Base-by-base conservation (phyloP, 2,329 filamentous ascomycete species). In the Fusarium sp. region DNA sequence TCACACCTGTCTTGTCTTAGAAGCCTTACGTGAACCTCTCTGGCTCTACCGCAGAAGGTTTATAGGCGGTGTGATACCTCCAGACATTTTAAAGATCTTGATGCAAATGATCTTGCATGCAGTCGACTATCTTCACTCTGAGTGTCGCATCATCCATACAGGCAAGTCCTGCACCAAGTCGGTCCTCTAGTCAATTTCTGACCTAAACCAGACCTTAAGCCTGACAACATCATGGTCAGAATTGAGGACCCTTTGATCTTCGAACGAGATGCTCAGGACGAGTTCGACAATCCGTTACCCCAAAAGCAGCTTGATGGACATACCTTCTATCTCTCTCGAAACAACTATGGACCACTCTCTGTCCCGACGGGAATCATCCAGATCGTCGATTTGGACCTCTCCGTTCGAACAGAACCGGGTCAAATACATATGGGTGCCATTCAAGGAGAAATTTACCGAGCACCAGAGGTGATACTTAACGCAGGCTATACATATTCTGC, bases 51-150 rank as follows among this genome's bases (percentile, higher is more conserved):
- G 60, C 13, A 53, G 21, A 26, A 71, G 73, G 39, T 75, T 59
- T 41, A 28, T 67, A 5, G 71, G 31, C 13, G 42, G 47, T 8
- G 63, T 74, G 2, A 72, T 74, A 35, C 71, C 71, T 6, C 42
- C 62, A 5, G 64, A 66, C 44, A 43, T 71, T 8, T 43, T 72
- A 4, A 74, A 75, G 42, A 53, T 74, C 38, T 33, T 75, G 12
- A 11, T 75, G 16, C 73, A 68, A 42, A 72, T 73, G 66, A 71
- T 68, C 21, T 44, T 74, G 2, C 68, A 70, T 10, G 71, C 56
- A 12, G 59, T 75, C 15, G 63, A 75, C 20, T 75, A 75, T 39
- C 65, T 75, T 2, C 74, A 75, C 41, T 65, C 66, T 2, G 63
- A 75, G 28, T 75, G 73, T n/a, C 54, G 42, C 8, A 20, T 74